Evolutionary conservation across 768 basidiomycete genomes (phyloP).

Genomic region (Gyrodon lividus): DNA sequence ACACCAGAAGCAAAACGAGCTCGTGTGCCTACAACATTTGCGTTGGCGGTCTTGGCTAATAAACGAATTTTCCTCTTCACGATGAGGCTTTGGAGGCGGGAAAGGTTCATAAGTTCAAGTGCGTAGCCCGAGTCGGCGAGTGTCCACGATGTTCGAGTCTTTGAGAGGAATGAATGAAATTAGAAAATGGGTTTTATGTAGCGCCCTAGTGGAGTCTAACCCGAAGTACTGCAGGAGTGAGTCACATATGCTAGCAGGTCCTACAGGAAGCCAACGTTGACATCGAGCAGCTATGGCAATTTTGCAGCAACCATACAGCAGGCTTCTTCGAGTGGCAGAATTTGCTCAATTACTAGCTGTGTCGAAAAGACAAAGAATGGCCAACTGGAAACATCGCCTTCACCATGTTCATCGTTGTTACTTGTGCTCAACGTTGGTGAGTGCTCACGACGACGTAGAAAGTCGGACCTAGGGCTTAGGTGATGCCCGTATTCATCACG

Average conservation of each 20-base stretch:
- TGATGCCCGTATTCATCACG: no score
- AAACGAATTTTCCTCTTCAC: not conserved
- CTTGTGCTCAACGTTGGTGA: no score
- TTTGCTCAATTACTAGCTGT: conserved; percentile 9
- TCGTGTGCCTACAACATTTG: conserved; percentile 3
- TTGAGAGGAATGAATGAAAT: no score
- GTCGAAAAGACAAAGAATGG: no score
- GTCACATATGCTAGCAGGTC: not conserved
- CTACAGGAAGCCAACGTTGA: conserved; percentile 11
- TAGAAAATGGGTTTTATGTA: not conserved
- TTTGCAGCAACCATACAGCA: conserved; percentile 11
- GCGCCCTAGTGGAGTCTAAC: not conserved
- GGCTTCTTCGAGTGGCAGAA: conserved; percentile 10
- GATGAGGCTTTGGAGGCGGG: conserved; percentile 4
- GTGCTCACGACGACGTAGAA: no score
- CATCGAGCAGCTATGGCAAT: conserved; percentile 9
- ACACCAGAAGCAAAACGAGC: conserved; percentile 20
- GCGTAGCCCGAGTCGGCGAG: no score
- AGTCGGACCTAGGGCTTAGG: no score
- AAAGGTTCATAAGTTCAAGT: conserved; percentile 18
- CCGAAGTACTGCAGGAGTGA: not conserved
- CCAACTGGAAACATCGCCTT: no score
- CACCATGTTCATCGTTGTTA: no score
- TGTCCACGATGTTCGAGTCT: no score
- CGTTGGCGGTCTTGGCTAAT: conserved; percentile 2